These are phyloP conservation scores for Cicer judaicum DNA, from an alignment of 306 rosid species.

Conservation along the genomic window DNA sequence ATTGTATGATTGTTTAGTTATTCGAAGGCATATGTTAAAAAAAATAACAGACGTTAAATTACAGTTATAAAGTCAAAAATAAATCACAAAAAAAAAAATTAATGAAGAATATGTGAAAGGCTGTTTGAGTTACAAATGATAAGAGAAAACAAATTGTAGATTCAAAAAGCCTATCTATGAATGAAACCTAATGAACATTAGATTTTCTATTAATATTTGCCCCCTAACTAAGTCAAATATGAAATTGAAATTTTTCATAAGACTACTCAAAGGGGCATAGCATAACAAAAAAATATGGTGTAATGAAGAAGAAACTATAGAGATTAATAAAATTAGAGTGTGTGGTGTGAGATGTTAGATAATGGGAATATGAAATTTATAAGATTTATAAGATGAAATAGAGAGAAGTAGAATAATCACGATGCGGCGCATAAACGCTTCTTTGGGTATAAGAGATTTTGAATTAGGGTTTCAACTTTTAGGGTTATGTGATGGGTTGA, in stretches of 20 bases:
- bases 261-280: constrained; percentile 46
- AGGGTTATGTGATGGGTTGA: too few species aligned
- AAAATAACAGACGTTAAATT: neutral
- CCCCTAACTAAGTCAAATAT: constrained; percentile 42
- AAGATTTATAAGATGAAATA: too few species aligned
- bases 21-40: constrained; percentile 39
- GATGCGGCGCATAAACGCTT: too few species aligned
- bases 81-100: too few species aligned
- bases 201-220: constrained; percentile 32
- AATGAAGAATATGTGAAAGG: constrained; percentile 34
- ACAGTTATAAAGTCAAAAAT: neutral
- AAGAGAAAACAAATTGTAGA: constrained; percentile 8
- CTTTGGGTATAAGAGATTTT: too few species aligned
- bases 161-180: constrained; percentile 41
- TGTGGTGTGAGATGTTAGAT: neutral
- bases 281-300: neutral
- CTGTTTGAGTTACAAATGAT: constrained; percentile 39
- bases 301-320: neutral
- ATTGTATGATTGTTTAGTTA: neutral
- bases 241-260: constrained; percentile 20
- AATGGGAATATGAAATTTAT: neutral
- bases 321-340: neutral
- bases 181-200: constrained; percentile 14
- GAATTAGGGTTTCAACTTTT: too few species aligned
- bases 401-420: too few species aligned